These are phyloP conservation scores for Hymenoscyphus linearis DNA, from an alignment of 2,329 filamentous ascomycete genomes.

Conservation along the genomic window DNA sequence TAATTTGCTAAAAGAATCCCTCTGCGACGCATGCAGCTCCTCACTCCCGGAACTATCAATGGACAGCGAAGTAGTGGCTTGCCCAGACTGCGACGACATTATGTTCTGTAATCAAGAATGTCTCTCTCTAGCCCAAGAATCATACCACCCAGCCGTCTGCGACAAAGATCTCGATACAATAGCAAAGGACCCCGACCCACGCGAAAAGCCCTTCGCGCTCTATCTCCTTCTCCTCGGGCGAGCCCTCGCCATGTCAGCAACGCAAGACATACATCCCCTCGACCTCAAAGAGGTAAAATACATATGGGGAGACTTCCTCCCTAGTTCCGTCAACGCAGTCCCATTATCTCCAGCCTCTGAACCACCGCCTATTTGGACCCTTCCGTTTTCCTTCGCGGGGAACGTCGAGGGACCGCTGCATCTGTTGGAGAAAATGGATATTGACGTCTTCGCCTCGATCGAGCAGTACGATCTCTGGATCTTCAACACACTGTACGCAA, in stretches of 20 bases:
- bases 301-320: constrained; percentile 64
- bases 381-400: constrained; percentile 73
- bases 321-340: constrained; percentile 47
- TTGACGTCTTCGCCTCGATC: constrained; percentile 63
- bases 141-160: constrained; percentile 61
- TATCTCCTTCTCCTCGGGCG: constrained; percentile 59
- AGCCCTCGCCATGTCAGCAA: constrained; percentile 56
- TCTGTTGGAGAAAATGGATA: constrained; percentile 77
- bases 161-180: constrained; percentile 62
- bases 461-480: constrained; percentile 69
- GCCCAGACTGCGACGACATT: constrained; percentile 58
- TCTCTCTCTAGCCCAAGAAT: constrained; percentile 49
- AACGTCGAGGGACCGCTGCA: constrained; percentile 72
- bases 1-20: constrained; percentile 76
- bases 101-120: constrained; percentile 62
- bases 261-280: constrained; percentile 56
- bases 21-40: constrained; percentile 85
- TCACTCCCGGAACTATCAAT: constrained; percentile 56
- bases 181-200: constrained; percentile 56
- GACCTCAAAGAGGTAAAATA: constrained; percentile 61
- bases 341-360: constrained; percentile 48
- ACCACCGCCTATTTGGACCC: constrained; percentile 57
- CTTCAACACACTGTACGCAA: constrained; percentile 85
- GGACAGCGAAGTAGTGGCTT: constrained; percentile 46
- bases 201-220: constrained; percentile 54